Base-by-base conservation (phyloP, 352 stramenopile species). In the Globisporangium irregulare region DNA sequence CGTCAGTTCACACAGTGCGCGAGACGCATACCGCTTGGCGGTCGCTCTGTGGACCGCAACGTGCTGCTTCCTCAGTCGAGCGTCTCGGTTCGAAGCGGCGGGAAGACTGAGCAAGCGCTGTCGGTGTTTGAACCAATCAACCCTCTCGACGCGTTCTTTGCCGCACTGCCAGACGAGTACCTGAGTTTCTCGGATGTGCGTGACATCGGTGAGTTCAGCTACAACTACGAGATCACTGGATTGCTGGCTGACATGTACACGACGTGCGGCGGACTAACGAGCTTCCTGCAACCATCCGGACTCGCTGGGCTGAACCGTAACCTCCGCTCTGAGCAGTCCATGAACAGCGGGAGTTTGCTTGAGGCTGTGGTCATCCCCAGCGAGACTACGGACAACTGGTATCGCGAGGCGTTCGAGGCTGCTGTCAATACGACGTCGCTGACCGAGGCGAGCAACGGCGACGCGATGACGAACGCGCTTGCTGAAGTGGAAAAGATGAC, bases 401-500 rank as follows among this genome's bases (percentile, higher is more conserved):
- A 86, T 70, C 73, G 50, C 15, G 80, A 86, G 57, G 84, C 82
- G 1, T 67, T 92, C 25, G 73, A 67, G 51, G 80, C 77, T 14
- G 84, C 84, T 20, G 59, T 74, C 50, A 83, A 83, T 59, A 72
- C 65, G 38, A 76, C 75, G 4, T 74, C 62, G 24, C 72, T 78
- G 22, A 59, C 80, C 7, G 63, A 79, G 34, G 82, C 81, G 8
- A 66, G 24, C 51, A 79, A 78, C 50, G 70, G 62, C 29, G 75
- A 73, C 1, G 66, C 43, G 29, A 71, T 83, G n/a, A 61, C 80
- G 7, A 62, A 74, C 24, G 87, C 83, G 4, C 76, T 95, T 20
- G 64, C 81, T 20, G 87, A 94, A 59, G 84, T 95, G 36, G 84
- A 94, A 70, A 93, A 93, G 76, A 96, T 96, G 89, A 93, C 88